Percentiles rank a stretch among this genome's conserved stretches.
Evolutionary conservation across 208 protist species (phyloP).

Genomic region (Leishmania turanica): DNA sequence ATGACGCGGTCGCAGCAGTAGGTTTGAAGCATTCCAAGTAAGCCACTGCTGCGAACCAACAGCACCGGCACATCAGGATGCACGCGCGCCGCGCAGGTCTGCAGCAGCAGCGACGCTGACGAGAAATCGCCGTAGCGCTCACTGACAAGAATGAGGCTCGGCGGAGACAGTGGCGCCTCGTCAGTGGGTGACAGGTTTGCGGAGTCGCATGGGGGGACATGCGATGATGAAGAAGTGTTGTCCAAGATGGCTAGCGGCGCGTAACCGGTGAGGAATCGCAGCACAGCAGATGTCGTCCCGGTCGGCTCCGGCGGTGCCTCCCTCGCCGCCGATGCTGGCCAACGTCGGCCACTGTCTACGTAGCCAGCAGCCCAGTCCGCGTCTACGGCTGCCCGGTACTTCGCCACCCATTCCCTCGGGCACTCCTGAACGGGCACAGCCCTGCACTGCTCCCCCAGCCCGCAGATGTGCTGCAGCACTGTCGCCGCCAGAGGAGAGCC

Average conservation of each 20-base stretch:
- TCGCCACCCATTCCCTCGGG: constrained; percentile 42
- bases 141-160: constrained; percentile 48
- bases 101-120: constrained; percentile 36
- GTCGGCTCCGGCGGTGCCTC: neutral
- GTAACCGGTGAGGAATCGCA: constrained; percentile 1
- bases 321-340: neutral
- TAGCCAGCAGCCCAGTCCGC: constrained; percentile 16
- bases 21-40: constrained; percentile 91
- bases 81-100: constrained; percentile 5
- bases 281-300: neutral
- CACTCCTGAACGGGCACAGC: constrained; percentile 31
- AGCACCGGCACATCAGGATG: constrained; percentile 73
- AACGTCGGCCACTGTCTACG: neutral
- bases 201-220: neutral
- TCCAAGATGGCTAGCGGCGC: neutral
- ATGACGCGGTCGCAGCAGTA: constrained; percentile 54
- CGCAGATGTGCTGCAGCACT: constrained; percentile 69
- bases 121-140: constrained; percentile 44
- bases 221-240: neutral
- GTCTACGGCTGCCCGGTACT: constrained; percentile 27
- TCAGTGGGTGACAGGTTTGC: neutral
- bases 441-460: constrained; percentile 88
- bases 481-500: constrained; percentile 72
- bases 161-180: neutral
- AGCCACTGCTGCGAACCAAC: constrained; percentile 77